Conservation (phyloP, 2,329 filamentous ascomycete species). For the Penicillium sp. region DNA sequence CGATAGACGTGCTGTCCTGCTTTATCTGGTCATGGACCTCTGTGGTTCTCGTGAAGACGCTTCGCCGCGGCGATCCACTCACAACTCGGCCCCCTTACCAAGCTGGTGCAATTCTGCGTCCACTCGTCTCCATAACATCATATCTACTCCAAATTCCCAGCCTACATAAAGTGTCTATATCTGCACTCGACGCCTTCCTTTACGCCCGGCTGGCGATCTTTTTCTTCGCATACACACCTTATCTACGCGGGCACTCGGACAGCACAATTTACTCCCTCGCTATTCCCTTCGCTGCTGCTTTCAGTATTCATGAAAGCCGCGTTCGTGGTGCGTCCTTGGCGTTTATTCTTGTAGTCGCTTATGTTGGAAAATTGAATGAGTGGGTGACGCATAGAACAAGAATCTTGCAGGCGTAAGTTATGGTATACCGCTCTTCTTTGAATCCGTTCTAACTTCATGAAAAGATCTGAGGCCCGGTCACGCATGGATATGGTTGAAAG, state of each 20-base stretch:
- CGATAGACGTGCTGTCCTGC: slow-evolving; percentile 1
- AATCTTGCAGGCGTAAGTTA: background rate
- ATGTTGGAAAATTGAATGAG: background rate
- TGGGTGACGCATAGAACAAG: background rate
- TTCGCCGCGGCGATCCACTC: slow-evolving; percentile 1
- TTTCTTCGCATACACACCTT: slow-evolving; percentile 1
- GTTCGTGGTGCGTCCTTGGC: background rate
- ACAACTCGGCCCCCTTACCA: slow-evolving; percentile 5
- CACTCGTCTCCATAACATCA: background rate
- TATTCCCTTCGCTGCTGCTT: background rate
- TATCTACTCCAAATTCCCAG: background rate
- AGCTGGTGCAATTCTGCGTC: background rate
- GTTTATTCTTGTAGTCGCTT: background rate
- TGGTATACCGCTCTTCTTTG: background rate
- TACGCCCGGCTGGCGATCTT: slow-evolving; percentile 5
- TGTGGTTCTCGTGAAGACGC: slow-evolving; percentile 1
- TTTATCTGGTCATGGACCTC: background rate
- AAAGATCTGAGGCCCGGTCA: background rate
- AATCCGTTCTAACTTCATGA: background rate
- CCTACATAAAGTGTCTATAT: background rate
- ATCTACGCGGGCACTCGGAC: background rate
- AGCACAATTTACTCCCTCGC: slow-evolving; percentile 2
- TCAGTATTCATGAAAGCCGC: background rate
- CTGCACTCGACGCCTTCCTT: background rate
- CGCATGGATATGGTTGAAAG: background rate